phyloP scores from a whole-genome alignment of 495 filamentous ascomycete genomes.

The Penicillium tannophilum region DNA sequence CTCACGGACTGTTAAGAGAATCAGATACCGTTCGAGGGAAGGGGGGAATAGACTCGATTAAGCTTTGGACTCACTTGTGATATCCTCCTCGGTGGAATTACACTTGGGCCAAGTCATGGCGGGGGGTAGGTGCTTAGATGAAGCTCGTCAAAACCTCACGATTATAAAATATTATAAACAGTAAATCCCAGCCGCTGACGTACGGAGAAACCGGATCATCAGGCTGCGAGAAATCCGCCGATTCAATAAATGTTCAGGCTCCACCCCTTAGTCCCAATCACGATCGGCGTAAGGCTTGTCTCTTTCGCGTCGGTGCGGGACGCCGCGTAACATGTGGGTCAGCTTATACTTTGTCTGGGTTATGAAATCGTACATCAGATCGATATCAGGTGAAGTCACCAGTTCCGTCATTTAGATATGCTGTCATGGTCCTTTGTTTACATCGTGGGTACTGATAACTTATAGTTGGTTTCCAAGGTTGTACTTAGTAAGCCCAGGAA shows the following conservation, averaged over 20 bases:
- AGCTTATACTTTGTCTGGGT: background rate
- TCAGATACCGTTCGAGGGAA: background rate
- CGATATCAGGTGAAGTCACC: too few species aligned
- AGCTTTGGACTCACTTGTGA: conserved; percentile 27
- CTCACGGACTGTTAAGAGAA: conserved; percentile 20
- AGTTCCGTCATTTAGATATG: too few species aligned
- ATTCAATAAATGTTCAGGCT: background rate
- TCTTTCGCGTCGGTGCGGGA: conserved; percentile 5
- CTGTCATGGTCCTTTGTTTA: too few species aligned
- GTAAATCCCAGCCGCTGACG: conserved; percentile 4
- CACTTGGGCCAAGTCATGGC: conserved; percentile 37
- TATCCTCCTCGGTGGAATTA: conserved; percentile 37
- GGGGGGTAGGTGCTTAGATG: background rate
- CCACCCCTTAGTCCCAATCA: conserved; percentile 10
- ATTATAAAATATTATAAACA: background rate
- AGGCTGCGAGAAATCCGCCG: background rate
- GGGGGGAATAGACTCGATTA: conserved; percentile 3
- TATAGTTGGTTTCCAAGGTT: too few species aligned
- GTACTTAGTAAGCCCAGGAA: too few species aligned
- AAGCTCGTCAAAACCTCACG: background rate
- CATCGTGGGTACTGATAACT: too few species aligned
- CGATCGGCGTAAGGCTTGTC: conserved; percentile 5
- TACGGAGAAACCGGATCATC: conserved; percentile 1
- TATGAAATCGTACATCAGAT: background rate
- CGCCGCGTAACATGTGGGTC: conserved; percentile 12